Percentiles rank a stretch among this genome's conserved stretches.
Evolutionary conservation across 2,329 filamentous ascomycete species (phyloP).

Genomic region (Elsinoe australis): DNA sequence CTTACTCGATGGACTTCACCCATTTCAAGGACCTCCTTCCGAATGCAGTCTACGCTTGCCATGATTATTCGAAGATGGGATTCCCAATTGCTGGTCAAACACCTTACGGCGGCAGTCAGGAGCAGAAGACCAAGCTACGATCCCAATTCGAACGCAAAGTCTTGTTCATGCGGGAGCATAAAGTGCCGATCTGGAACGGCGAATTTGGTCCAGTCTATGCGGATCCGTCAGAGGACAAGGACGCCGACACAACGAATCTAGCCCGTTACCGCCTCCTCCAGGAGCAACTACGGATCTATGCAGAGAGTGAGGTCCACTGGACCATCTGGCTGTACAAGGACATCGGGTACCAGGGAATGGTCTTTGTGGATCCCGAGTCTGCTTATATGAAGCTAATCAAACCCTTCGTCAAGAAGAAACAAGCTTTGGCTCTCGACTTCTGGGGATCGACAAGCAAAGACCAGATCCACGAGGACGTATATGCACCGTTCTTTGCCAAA

Average conservation of each 20-base stretch:
- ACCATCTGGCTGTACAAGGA: conserved; percentile 41
- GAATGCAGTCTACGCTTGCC: conserved; percentile 42
- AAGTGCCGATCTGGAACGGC: conserved; percentile 45
- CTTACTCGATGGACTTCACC: conserved; percentile 46
- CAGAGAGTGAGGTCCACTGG: conserved; percentile 48
- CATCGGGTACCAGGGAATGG: conserved; percentile 31
- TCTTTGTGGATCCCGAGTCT: conserved; percentile 25
- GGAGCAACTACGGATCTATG: conserved; percentile 46
- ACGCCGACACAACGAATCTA: conserved; percentile 34
- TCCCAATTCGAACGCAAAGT: conserved; percentile 34
- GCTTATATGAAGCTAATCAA: conserved; percentile 43
- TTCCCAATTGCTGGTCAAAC: conserved; percentile 35
- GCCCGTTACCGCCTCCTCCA: conserved; percentile 38
- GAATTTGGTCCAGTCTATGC: conserved; percentile 44
- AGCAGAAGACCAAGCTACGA: conserved; percentile 35
- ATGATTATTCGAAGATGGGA: conserved; percentile 45
- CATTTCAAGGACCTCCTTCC: conserved; percentile 38
- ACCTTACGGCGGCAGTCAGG: conserved; percentile 34
- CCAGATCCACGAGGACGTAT: conserved; percentile 10
- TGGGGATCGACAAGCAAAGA: conserved; percentile 38
- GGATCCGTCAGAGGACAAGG: conserved; percentile 32
- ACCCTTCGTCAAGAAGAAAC: conserved; percentile 51
- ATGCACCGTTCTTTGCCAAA: conserved; percentile 17
- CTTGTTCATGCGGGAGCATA: conserved; percentile 36
- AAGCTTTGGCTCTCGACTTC: conserved; percentile 44